Evolutionary conservation across 2,329 filamentous ascomycete genomes (phyloP).

Genomic region (Sarocladiaceae sp.): DNA sequence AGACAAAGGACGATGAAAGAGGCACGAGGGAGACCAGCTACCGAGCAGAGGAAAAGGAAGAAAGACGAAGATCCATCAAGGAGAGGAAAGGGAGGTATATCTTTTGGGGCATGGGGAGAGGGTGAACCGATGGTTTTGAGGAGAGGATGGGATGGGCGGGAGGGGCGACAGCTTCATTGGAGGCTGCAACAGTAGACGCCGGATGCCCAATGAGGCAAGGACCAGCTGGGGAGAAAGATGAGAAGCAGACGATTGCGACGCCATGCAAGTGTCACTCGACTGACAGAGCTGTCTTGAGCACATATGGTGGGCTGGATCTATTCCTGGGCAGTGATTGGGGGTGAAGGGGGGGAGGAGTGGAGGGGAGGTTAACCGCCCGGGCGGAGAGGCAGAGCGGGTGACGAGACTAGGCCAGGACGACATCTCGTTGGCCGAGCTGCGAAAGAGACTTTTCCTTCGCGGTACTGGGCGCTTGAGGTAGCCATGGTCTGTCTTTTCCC

Average conservation of each 20-base stretch:
- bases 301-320: not conserved
- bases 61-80: not conserved
- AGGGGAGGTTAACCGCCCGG: not conserved
- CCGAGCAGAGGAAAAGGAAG: conserved; percentile 3
- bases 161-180: too few relatives aligned
- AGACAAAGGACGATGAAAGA: conserved; percentile 4
- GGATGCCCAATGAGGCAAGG: not conserved
- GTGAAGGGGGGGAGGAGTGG: not conserved
- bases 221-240: not conserved
- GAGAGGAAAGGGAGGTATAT: conserved; percentile 4
- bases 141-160: too few relatives aligned
- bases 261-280: not conserved
- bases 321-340: not conserved
- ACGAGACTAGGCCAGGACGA: not conserved
- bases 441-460: not conserved
- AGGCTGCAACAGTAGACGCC: conserved; percentile 6
- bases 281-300: too few relatives aligned
- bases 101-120: not conserved
- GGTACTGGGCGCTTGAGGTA: conserved; percentile 5
- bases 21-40: conserved; percentile 9
- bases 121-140: conserved; percentile 2
- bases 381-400: conserved; percentile 6
- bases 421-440: conserved; percentile 1
- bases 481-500: not conserved
- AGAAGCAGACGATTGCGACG: not conserved